Base-by-base conservation (phyloP, 768 basidiomycete genomes). In the Cyathus striatus region DNA sequence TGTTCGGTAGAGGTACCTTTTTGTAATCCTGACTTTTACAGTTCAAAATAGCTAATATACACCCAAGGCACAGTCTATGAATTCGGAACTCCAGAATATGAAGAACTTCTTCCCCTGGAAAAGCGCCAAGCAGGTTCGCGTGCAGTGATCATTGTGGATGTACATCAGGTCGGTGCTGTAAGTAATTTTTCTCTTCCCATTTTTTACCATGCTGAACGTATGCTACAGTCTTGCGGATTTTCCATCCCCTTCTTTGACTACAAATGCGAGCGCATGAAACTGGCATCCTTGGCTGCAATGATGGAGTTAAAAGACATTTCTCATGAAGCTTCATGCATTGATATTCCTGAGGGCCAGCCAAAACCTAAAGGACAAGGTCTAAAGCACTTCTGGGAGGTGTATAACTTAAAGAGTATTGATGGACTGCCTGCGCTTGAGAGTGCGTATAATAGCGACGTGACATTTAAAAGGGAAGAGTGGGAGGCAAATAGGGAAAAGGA, bases 61-160 rank as follows among this genome's bases (percentile, higher is more conserved):
- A 12, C 26, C 9, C 16, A 6, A 81, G 81, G 76, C 3, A 68
- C 64, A 2, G 73, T 75, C 9, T 65, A 76, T 44, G 82, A 83
- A 49, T 78, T 76, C 49, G 81, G 75, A 3, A 72, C 77, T 1
- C 66, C 72, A 1, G 77, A 77, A 43, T 83, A 78, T 46, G 64
- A 77, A 30, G 51, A 50, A 7, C 59, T 73, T 26, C 64, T 82
- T n/a, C 69, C 75, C 1, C 49, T 62, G 0, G 59, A 64, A 16
- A 55, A 55, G 25, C 67, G 79, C 21, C 69, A 70, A 42, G 66
- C 76, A 5, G 78, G 81, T 4, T 76, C 79, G 1, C 73, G 79
- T 20, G 63, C 76, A 1, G 69, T 70, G 12, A 80, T 83, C 40
- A 61, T 78, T 42, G 49, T 83, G 13, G 69, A 82, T 42, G 67